Conservation (phyloP, 129 eudicot genomes). For the Logfia minima region DNA sequence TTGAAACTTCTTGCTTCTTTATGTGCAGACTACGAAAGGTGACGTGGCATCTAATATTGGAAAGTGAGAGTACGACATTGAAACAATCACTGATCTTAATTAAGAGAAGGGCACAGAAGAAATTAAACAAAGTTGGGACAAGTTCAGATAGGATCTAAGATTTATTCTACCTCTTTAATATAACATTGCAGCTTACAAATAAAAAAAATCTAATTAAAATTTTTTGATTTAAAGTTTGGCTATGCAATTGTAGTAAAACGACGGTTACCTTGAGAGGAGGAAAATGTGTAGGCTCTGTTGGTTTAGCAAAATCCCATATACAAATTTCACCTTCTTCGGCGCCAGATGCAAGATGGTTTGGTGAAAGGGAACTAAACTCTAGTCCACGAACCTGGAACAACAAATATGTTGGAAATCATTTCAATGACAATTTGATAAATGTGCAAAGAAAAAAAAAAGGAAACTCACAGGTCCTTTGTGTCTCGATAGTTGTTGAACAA, state of each 20-base stretch:
- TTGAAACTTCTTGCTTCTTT: neutral
- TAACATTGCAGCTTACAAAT: neutral
- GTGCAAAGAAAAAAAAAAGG: neutral
- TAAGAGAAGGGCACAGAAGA: neutral
- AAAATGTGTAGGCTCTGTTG: slow-evolving; percentile 63
- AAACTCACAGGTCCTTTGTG: slow-evolving; percentile 85
- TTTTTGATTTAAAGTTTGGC: neutral
- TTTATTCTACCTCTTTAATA: neutral
- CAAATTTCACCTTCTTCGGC: slow-evolving; percentile 94
- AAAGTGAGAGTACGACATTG: neutral
- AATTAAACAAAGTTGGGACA: neutral
- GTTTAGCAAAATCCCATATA: slow-evolving; percentile 81
- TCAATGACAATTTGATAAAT: slow-evolving; percentile 8
- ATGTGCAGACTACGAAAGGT: neutral
- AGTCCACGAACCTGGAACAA: slow-evolving; percentile 78
- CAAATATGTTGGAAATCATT: neutral
- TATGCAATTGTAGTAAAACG: neutral
- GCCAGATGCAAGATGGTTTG: slow-evolving; percentile 86
- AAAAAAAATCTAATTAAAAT: neutral
- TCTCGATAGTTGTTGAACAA: slow-evolving; percentile 60
- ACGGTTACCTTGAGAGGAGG: slow-evolving; percentile 78
- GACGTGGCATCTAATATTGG: neutral
- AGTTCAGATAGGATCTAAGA: neutral
- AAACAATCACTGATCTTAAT: neutral
- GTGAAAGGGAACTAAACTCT: slow-evolving; percentile 68